Evolutionary conservation across 192 early-diverging fungal species (phyloP), one percentile per base, ranked within the genome.

Genomic region (Mortierella hygrophila): DNA sequence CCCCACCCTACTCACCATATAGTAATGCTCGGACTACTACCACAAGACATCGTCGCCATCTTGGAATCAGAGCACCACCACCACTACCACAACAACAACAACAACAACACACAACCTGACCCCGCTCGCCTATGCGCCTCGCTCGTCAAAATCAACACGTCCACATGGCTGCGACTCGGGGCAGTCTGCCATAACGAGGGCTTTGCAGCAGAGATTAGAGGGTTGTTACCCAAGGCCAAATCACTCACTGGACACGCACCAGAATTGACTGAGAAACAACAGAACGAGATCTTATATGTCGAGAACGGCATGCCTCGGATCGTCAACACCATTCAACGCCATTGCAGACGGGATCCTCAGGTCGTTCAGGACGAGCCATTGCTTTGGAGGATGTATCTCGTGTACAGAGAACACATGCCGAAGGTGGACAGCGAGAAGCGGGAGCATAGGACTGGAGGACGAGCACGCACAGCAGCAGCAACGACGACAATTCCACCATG

Each of bases 181-280:
- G 74, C 72, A 6, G 70, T 76, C 4, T 85, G 83, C 40, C 83
- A 85, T 32, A 85, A 80, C 49, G 32, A 70, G 8, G 60, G 77
- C 16, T 77, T 85, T 41, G 72, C 77, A 5, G 3, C 55, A 18
- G 82, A 84, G 0, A 65, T 78, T 32, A 71, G n/a, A 3, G 70
- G 41, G 41, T 20, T 40, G 40, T 65, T 29, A 65, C 29, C 60
- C 29, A 26, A 32, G 29, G 11, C 55, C 55, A 57, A 57, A 26
- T 9, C n/a, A 29, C 11, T 29, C 13, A 29, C 60, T 10, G 60
- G 60, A 65, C 4, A 32, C 60, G 10, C 29, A 32, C n/a, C 1
- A 32, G 26, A 65, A 26, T 13, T 65, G 29, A 32, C 29, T 26
- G 60, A 65, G n/a, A 0, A 15, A 3, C 60, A 65, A 40, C 70